Conservation (phyloP, 352 stramenopile genomes). For the Phytophthora kernoviae region DNA sequence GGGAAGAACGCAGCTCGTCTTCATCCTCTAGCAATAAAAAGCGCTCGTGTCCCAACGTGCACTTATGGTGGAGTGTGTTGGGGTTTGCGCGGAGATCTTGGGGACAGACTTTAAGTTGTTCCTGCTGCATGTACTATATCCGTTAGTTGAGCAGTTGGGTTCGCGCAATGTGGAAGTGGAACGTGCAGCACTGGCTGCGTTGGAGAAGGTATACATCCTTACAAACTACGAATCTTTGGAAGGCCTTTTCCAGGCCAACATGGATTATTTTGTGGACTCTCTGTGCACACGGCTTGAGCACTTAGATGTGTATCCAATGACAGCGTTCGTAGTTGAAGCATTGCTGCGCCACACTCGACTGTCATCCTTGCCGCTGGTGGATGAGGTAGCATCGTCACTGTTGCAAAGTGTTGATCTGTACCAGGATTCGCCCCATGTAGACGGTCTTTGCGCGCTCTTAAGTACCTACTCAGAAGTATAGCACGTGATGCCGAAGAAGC, state of each 20-base stretch:
- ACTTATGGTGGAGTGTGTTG: constrained; percentile 78
- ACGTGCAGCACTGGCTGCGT: constrained; percentile 64
- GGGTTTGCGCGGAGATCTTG: constrained; percentile 72
- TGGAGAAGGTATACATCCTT: constrained; percentile 70
- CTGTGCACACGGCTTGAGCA: constrained; percentile 74
- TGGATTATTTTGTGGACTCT: constrained; percentile 90
- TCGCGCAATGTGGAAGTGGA: constrained; percentile 65
- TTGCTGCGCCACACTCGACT: constrained; percentile 67
- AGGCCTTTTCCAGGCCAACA: constrained; percentile 75
- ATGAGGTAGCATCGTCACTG: constrained; percentile 78
- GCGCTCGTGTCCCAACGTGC: constrained; percentile 47
- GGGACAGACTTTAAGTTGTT: constrained; percentile 58
- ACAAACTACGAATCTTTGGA: constrained; percentile 63
- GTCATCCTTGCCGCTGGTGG: constrained; percentile 71
- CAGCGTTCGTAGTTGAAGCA: constrained; percentile 76
- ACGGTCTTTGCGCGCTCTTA: constrained; percentile 66
- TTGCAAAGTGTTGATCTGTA: constrained; percentile 79
- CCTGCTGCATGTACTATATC: constrained; percentile 76
- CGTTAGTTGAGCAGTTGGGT: constrained; percentile 85
- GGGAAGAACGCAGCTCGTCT: constrained; percentile 31
- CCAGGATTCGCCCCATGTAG: constrained; percentile 59
- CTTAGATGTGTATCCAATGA: constrained; percentile 71
- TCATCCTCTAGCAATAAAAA: constrained; percentile 12
- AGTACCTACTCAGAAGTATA: constrained; percentile 60
- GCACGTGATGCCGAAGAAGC: constrained; percentile 20